These are phyloP conservation scores for Peronospora farinosa DNA, from an alignment of 352 stramenopile genomes.

Conservation along the genomic window DNA sequence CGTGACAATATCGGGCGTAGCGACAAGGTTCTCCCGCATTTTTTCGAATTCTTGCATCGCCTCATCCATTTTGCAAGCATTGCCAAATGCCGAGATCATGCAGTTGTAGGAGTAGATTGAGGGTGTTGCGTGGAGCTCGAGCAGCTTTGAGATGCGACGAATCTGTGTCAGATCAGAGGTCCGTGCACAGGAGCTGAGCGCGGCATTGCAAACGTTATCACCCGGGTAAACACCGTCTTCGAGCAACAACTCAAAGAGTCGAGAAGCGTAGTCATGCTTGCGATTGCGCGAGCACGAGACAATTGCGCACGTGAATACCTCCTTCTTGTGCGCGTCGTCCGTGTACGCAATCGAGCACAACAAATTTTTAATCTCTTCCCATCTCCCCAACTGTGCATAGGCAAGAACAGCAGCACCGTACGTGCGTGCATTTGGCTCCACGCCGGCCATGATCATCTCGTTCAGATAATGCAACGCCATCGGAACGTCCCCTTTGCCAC, in stretches of 20 bases:
- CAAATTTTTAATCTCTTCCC: constrained; percentile 64
- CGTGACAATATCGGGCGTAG: constrained; percentile 53
- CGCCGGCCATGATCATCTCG: constrained; percentile 56
- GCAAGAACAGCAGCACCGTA: constrained; percentile 68
- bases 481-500: constrained; percentile 37
- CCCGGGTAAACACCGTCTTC: constrained; percentile 60
- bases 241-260: constrained; percentile 58
- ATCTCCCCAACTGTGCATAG: constrained; percentile 58
- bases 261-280: constrained; percentile 51
- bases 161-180: constrained; percentile 56
- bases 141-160: constrained; percentile 53
- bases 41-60: constrained; percentile 48
- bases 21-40: constrained; percentile 26
- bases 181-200: constrained; percentile 57
- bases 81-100: constrained; percentile 79
- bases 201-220: constrained; percentile 68
- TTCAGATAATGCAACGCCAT: constrained; percentile 63
- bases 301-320: constrained; percentile 70
- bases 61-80: constrained; percentile 53
- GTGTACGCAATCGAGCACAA: constrained; percentile 53
- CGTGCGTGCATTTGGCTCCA: constrained; percentile 64
- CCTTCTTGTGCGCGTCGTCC: constrained; percentile 45
- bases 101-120: constrained; percentile 79
- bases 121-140: constrained; percentile 47
- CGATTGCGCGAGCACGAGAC: constrained; percentile 70